These are phyloP conservation scores for Tilletia indica DNA, from an alignment of 1,284 basidiomycete species.

Conservation along the genomic window DNA sequence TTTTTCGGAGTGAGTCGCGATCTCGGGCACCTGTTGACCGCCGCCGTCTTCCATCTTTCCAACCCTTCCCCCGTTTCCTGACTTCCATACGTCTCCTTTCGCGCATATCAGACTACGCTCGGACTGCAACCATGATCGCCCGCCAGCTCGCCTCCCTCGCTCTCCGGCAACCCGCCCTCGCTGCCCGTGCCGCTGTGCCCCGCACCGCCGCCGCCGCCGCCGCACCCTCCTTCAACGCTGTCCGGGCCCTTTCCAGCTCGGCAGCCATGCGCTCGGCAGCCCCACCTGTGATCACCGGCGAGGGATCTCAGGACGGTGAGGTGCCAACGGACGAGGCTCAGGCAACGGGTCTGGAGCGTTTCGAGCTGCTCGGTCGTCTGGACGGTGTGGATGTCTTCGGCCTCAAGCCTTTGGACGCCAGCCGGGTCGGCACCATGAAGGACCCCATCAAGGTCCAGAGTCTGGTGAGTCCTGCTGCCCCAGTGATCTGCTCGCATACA, in stretches of 20 bases:
- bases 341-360: conserved; percentile 92
- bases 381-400: conserved; percentile 90
- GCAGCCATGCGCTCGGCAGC: conserved; percentile 38
- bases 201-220: conserved; percentile 33
- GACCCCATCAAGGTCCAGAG: conserved; percentile 86
- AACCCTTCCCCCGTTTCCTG: background rate
- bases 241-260: conserved; percentile 40
- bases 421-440: conserved; percentile 79
- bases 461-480: conserved; percentile 65
- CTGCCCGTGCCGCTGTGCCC: conserved; percentile 23
- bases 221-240: conserved; percentile 20
- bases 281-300: conserved; percentile 71
- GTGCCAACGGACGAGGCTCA: conserved; percentile 83
- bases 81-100: background rate
- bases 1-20: background rate
- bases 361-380: conserved; percentile 83
- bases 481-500: background rate
- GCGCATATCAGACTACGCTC: background rate
- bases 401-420: conserved; percentile 78
- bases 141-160: conserved; percentile 13
- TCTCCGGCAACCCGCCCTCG: conserved; percentile 18
- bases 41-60: background rate
- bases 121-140: conserved; percentile 12
- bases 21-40: background rate
- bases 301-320: conserved; percentile 71